A percentile compares a stretch with the other conserved stretches of the same genome.
Conservation (phyloP, 2,329 filamentous ascomycete genomes). For the Trichoderma sp. region DNA sequence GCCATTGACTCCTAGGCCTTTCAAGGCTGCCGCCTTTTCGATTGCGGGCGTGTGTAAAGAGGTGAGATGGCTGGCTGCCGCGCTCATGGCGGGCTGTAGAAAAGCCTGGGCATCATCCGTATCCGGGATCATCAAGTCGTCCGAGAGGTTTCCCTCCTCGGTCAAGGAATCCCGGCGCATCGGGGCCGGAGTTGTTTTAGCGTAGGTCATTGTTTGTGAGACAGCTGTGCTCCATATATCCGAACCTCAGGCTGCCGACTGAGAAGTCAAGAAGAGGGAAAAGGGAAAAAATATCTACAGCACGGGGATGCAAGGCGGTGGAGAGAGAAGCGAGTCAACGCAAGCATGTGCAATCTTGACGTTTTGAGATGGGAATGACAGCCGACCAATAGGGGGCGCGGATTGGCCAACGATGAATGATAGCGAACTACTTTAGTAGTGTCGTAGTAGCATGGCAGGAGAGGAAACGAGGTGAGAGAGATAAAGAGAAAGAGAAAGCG, state of each 20-base stretch:
- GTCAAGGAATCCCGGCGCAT: background rate
- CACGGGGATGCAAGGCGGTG: background rate
- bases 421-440: background rate
- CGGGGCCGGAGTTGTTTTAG: background rate
- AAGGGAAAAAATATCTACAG: background rate
- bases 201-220: background rate
- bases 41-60: conserved; percentile 56
- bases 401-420: background rate
- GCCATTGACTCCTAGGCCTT: conserved; percentile 37
- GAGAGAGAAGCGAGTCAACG: background rate
- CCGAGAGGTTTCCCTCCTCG: conserved; percentile 22
- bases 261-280: background rate
- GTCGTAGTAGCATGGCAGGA: background rate
- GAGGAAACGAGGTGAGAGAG: background rate
- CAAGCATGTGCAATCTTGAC: background rate
- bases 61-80: conserved; percentile 56
- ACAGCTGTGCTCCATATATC: background rate
- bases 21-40: conserved; percentile 60
- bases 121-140: conserved; percentile 38
- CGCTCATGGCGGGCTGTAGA: conserved; percentile 60
- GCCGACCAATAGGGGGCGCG: conserved; percentile 11
- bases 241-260: background rate
- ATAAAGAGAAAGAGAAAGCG: background rate
- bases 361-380: conserved; percentile 9
- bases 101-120: conserved; percentile 61